Conservation (phyloP, 2,329 filamentous ascomycete genomes). For the Colletotrichum acutatum region DNA sequence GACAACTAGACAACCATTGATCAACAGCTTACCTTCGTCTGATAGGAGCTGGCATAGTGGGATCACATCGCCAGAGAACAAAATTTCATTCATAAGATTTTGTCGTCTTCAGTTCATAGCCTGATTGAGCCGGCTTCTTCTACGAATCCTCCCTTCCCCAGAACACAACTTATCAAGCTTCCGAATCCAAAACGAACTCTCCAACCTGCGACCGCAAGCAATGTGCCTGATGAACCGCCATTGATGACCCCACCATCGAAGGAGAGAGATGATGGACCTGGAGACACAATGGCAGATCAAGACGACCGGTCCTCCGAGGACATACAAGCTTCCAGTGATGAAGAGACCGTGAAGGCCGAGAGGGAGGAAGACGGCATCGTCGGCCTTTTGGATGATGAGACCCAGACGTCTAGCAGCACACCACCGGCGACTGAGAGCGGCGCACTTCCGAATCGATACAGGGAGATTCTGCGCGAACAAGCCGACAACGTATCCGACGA, state of each 20-base stretch:
- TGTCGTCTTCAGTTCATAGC: neutral
- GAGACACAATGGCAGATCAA: slow-evolving; percentile 60
- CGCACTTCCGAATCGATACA: slow-evolving; percentile 54
- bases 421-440: slow-evolving; percentile 46
- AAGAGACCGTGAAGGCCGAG: slow-evolving; percentile 54
- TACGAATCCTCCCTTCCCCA: slow-evolving; percentile 4
- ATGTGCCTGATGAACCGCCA: slow-evolving; percentile 36
- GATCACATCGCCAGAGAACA: neutral
- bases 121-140: neutral
- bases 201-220: slow-evolving; percentile 19
- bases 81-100: neutral
- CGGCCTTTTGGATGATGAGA: slow-evolving; percentile 49
- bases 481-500: slow-evolving; percentile 61
- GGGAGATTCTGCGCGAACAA: slow-evolving; percentile 55
- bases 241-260: slow-evolving; percentile 35
- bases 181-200: slow-evolving; percentile 22
- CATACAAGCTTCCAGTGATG: slow-evolving; percentile 54
- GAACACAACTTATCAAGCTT: slow-evolving; percentile 19
- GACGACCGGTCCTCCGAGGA: slow-evolving; percentile 55
- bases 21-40: slow-evolving; percentile 16
- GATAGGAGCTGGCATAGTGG: slow-evolving; percentile 17
- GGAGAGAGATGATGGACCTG: slow-evolving; percentile 48
- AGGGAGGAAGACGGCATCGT: slow-evolving; percentile 48
- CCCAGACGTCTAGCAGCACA: slow-evolving; percentile 40
- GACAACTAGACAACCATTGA: slow-evolving; percentile 21